Evolutionary conservation across 208 protist species (phyloP), one percentile per base, ranked within the genome.

Genomic region (Crithidia bombi): DNA sequence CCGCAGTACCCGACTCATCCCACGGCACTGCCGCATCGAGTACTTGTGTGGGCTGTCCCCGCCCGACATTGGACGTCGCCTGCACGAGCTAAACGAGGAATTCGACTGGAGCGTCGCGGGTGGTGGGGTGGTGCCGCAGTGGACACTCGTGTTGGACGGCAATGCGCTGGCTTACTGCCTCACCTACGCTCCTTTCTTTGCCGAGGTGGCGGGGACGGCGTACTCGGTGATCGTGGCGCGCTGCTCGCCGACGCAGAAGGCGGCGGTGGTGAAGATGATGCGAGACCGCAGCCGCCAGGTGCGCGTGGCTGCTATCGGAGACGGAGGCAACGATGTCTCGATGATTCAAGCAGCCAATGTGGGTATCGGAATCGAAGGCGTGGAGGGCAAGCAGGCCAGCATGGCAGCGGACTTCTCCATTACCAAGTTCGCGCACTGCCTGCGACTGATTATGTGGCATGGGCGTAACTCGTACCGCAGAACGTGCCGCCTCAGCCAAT

Each of bases 331-430:
- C 79, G 98, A 99, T 71, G 98, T 99, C 3, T 82, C 83, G 10
- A 99, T 99, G 98, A 97, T 95, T 62, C 75, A 87, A 39, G 94
- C 91, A 2, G 96, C 97, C 39, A 89, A 99, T 75, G 95, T 98
- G n/a, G 97, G 98, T 41, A 87, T 99, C 46, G 98, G 98, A 35
- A 98, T 99, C 69, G 98, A 98, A 38, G 98, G 98, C 17, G 97
- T 98, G 70, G 98, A 99, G 75, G 98, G 98, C 33, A 98, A 94
- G 65, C 98, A 99, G 78, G 98, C 98, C 17, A 98, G 95, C 39
- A 90, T 99, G 62, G 98, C 98, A 0, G 98, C 98, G 5, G 98
- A 99, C 82, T 99, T 99, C 79, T 99, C 98, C 25, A 92, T 99
- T 43, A 97, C 76, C 14, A 95, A 98, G 73, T 99, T 99, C 71